Evolutionary conservation across 371 early-diverging fungal genomes (phyloP).

Genomic region (Saksenaea oblongispora): DNA sequence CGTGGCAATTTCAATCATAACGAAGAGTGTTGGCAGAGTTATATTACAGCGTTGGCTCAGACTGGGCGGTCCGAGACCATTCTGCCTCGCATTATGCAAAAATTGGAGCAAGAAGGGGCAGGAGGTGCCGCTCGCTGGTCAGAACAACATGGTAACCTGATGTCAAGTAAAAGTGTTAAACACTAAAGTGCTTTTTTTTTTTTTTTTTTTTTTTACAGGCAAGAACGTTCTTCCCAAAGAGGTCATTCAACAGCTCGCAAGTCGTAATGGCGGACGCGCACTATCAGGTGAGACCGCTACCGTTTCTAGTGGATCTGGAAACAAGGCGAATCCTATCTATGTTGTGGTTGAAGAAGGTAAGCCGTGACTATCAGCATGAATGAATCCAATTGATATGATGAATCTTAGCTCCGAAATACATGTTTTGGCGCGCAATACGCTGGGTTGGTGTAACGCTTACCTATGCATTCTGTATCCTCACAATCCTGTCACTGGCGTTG

Average conservation of each 20-base stretch:
- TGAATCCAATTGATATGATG: not conserved
- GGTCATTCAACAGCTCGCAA: constrained; percentile 39
- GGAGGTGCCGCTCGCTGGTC: constrained; percentile 5
- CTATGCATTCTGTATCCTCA: constrained; percentile 71
- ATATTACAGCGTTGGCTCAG: constrained; percentile 70
- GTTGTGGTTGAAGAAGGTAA: constrained; percentile 62
- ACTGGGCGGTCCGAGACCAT: constrained; percentile 66
- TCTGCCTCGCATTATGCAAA: constrained; percentile 64
- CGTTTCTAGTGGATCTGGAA: constrained; percentile 32
- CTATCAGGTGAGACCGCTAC: constrained; percentile 16
- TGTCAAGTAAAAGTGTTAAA: constrained; percentile 1
- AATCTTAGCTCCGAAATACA: constrained; percentile 22
- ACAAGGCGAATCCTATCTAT: constrained; percentile 56
- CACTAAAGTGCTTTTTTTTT: constrained; percentile 13
- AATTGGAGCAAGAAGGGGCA: constrained; percentile 51
- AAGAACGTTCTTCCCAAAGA: constrained; percentile 22
- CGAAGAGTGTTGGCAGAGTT: constrained; percentile 68
- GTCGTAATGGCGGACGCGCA: constrained; percentile 25
- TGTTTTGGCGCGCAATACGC: constrained; percentile 63
- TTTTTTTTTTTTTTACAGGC: not conserved
- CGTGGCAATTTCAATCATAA: constrained; percentile 64
- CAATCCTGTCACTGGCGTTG: constrained; percentile 61
- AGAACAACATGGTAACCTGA: not conserved
- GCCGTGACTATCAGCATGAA: not conserved
- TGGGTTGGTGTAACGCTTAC: constrained; percentile 71